Evolutionary conservation across 2,329 filamentous ascomycete species (phyloP), one percentile per base, ranked within the genome.

Genomic region (Aureobasidium sp.): DNA sequence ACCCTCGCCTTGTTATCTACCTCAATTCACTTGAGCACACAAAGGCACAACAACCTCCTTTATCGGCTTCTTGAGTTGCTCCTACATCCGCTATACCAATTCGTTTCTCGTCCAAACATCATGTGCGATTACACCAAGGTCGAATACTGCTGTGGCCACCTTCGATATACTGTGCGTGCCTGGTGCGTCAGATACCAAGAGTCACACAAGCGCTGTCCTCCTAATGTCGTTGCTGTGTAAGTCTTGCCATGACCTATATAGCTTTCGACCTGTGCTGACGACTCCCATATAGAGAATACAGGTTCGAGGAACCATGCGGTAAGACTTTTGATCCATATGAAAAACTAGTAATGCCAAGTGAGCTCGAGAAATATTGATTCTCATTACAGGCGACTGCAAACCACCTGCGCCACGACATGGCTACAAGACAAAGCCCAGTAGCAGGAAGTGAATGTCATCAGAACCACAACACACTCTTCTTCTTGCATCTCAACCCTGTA

Each of bases 81-180:
- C 8, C 5, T 12, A 23, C 29, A 36, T 34, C 41, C 15, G 23
- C 50, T 34, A 17, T 17, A 39, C 32, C 50, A 15, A 48, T 44
- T 1, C 5, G 37, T 17, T 12, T 13, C 12, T 9, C 15, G 39
- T 15, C 32, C 52, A 17, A 36, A 20, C 65, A 72, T 60, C 55
- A 84, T 84, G 82, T 85, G 82, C 70, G 81, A 84, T 70, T 84
- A 84, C 67, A 84, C 79, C 26, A 79, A 84, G 71, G 82, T 84
- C 61, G 79, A 83, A 64, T 84, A 82, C 69, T 75, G 77, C 44
- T 85, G 82, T 71, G 77, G 76, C 55, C 82, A 85, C 71, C 72
- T 81, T 63, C 77, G 82, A 37, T 84, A 79, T 67, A 80, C 79
- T 9, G 82, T 84, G 50, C 76, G 80, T 65, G 80, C 80, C 20